Conservation (phyloP, 192 early-diverging fungal genomes). For the Cetraspora pellucida region DNA sequence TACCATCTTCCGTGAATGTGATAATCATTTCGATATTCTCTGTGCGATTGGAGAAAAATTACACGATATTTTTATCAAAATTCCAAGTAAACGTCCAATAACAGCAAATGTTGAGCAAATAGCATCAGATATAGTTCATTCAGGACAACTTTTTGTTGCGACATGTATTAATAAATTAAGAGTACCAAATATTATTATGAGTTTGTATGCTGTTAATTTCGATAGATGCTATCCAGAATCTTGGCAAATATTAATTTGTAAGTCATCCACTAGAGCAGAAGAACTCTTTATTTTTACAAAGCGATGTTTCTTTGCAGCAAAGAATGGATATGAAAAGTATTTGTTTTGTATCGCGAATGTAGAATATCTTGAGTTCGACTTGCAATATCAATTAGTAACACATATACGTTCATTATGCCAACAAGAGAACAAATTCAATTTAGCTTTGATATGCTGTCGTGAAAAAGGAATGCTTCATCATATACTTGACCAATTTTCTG, state of each 20-base stretch:
- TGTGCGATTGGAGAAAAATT: constrained; percentile 15
- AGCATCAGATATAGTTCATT: background rate
- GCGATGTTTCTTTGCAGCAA: constrained; percentile 26
- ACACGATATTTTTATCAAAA: background rate
- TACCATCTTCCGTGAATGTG: no score
- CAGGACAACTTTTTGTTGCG: constrained; percentile 29
- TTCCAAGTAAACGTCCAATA: background rate
- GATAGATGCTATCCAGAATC: constrained; percentile 20
- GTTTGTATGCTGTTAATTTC: constrained; percentile 4
- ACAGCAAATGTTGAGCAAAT: background rate
- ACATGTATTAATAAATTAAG: constrained; percentile 22
- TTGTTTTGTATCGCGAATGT: constrained; percentile 31
- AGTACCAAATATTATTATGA: constrained; percentile 33
- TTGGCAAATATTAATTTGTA: constrained; percentile 29
- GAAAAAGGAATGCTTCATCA: constrained; percentile 26
- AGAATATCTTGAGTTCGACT: constrained; percentile 28
- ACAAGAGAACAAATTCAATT: background rate
- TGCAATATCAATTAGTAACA: constrained; percentile 24
- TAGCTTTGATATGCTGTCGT: constrained; percentile 31
- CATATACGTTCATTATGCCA: constrained; percentile 6
- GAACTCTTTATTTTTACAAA: constrained; percentile 25
- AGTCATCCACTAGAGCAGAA: constrained; percentile 2
- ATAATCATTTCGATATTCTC: background rate
- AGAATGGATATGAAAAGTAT: constrained; percentile 7
- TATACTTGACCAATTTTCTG: constrained; percentile 35